Conservation (phyloP, 164 flowering plant species). For the Umbilicus rupestris region DNA sequence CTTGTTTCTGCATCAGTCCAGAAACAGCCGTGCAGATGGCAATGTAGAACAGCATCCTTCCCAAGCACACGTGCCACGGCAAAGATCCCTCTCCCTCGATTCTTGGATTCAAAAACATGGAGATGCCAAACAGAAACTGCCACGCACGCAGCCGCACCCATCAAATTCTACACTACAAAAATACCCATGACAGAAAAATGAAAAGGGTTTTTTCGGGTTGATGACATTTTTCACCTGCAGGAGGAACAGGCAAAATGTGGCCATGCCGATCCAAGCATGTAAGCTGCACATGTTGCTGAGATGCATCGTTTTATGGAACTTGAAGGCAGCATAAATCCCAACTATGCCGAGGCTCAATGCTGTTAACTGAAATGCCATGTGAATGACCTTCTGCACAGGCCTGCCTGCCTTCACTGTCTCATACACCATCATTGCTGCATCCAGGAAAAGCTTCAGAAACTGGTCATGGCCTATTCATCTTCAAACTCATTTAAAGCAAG, state of each 20-base stretch:
- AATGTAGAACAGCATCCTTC: constrained; percentile 46
- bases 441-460: no score
- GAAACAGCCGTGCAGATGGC: constrained; percentile 51
- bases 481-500: background rate
- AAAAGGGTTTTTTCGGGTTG: background rate
- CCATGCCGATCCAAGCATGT: constrained; percentile 80
- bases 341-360: constrained; percentile 44
- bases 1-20: constrained; percentile 42
- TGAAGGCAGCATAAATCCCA: constrained; percentile 63
- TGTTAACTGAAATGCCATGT: constrained; percentile 32
- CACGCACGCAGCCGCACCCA: no score
- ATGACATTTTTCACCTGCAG: background rate
- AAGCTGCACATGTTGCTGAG: constrained; percentile 38
- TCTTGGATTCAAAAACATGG: constrained; percentile 19
- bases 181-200: background rate
- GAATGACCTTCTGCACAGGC: constrained; percentile 31
- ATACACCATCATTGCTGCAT: constrained; percentile 52
- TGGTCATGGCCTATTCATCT: background rate
- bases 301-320: constrained; percentile 31
- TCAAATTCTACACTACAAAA: no score
- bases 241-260: constrained; percentile 19
- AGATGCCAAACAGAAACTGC: constrained; percentile 49
- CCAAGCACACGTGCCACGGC: constrained; percentile 41
- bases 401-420: constrained; percentile 33
- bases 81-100: constrained; percentile 15